Base-by-base conservation (phyloP, 129 eudicot species). In the Mikania micrantha region DNA sequence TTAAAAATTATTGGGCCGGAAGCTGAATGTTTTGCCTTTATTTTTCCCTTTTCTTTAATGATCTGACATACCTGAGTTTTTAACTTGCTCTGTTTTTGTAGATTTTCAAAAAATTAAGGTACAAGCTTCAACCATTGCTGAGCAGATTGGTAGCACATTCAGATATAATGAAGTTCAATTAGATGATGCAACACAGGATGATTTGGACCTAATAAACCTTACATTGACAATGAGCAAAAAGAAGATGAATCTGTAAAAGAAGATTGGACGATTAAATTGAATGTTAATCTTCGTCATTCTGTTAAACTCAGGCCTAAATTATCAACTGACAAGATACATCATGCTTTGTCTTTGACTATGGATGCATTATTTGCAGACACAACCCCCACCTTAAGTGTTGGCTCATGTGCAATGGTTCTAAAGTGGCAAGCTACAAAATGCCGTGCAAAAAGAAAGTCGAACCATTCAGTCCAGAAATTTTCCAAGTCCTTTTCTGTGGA, bases 81-180 rank as follows among this genome's bases (percentile, higher is more conserved):
- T 24, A 15, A 39, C 71, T 60, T 38, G 8, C 54, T 49, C 54
- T 28, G 20, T 44, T 75, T 61, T 38, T 74, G 75, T 67, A 93
- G 98, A 93, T 75, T 93, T 86, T 76, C 84, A 79, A 73, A 93
- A 86, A 76, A 85, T 93, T 56, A 89, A 82, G 74, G 73, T 79
- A 34, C 95, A 84, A 64, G 87, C 80, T 68, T 81, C 85, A 27
- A 75, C 74, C 29, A 73, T 89, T 72, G 95, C 95, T 0, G 98
- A 84, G 56, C 95, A 88, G 57, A 80, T 81, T 66, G 74, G 82
- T 29, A 65, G 48, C 65, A 63, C 86, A 31, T 93, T 88, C 73
- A 42, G 29, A 29, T 89, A 84, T 75, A 77, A 83, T 45, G 98
- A 93, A 75, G 81, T 89, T 69, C 79, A 80, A 22, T 74, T 89